A percentile compares a stretch with the other conserved stretches of the same genome.
These are phyloP conservation scores for Hapsidospora chrysogenum DNA, from an alignment of 495 filamentous ascomycete species.

Conservation along the genomic window DNA sequence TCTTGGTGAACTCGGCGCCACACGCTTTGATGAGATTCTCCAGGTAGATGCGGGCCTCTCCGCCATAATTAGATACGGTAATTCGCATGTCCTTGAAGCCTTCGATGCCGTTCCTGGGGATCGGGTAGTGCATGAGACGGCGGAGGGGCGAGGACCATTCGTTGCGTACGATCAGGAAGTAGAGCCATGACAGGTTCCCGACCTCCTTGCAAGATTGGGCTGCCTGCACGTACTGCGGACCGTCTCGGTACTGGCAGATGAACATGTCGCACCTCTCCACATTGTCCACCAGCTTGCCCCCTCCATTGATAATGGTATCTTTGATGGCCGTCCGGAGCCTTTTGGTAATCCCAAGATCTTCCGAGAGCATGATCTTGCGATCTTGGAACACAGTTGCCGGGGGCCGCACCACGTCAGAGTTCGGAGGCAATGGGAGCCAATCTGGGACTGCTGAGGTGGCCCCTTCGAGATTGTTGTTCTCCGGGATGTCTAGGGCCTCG, in stretches of 20 bases:
- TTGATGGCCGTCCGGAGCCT: slow-evolving; percentile 50
- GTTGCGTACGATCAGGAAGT: slow-evolving; percentile 75
- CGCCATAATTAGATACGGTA: slow-evolving; percentile 87
- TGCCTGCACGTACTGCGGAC: slow-evolving; percentile 58
- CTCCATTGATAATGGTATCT: slow-evolving; percentile 48
- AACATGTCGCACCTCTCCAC: slow-evolving; percentile 64
- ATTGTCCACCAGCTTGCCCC: slow-evolving; percentile 47
- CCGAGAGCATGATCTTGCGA: slow-evolving; percentile 46
- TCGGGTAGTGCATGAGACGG: slow-evolving; percentile 76
- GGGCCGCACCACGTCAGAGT: slow-evolving; percentile 16
- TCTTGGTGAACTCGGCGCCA: slow-evolving; percentile 79
- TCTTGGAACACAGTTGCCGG: slow-evolving; percentile 46
- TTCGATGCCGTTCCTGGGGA: slow-evolving; percentile 55
- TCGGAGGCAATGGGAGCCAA: slow-evolving; percentile 23
- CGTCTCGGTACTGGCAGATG: slow-evolving; percentile 76
- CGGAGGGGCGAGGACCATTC: slow-evolving; percentile 69
- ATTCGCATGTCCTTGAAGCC: slow-evolving; percentile 65
- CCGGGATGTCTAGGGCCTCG: slow-evolving; percentile 34
- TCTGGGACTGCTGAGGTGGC: slow-evolving; percentile 52
- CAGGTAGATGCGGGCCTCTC: slow-evolving; percentile 82
- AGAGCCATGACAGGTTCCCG: slow-evolving; percentile 87
- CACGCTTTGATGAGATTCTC: slow-evolving; percentile 76
- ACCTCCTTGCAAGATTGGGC: slow-evolving; percentile 62
- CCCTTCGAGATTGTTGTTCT: slow-evolving; percentile 49
- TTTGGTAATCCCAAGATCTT: slow-evolving; percentile 51